Evolutionary conservation across 2,329 filamentous ascomycete species (phyloP).

Genomic region (Endocalyx cinctus): DNA sequence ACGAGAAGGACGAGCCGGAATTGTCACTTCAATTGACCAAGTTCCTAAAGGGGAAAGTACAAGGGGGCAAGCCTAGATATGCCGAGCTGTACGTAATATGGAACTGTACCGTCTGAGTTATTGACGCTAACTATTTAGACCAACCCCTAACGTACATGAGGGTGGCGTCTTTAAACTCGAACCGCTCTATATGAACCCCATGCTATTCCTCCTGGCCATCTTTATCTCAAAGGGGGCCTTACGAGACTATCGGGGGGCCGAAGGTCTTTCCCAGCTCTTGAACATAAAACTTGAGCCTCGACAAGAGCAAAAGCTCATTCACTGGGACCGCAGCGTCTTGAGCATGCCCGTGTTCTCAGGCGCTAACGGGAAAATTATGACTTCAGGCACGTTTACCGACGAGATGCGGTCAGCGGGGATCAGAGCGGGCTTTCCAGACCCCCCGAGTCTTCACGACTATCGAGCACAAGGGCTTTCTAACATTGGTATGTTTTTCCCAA

Average conservation of each 20-base stretch:
- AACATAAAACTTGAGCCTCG: too few species aligned
- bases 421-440: neutral
- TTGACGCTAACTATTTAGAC: neutral
- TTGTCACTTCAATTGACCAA: neutral
- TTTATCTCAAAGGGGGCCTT: conserved; percentile 36
- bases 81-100: too few species aligned
- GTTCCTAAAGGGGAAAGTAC: too few species aligned
- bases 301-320: too few species aligned
- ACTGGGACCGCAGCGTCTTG: too few species aligned
- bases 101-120: too few species aligned
- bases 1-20: conserved; percentile 1
- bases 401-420: neutral
- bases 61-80: too few species aligned
- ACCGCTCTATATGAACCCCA: conserved; percentile 32
- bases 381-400: too few species aligned
- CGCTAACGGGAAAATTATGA: too few species aligned
- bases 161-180: neutral
- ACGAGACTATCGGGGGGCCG: too few species aligned
- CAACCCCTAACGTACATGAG: conserved; percentile 4
- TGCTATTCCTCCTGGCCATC: conserved; percentile 36
- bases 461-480: conserved; percentile 3
- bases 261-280: too few species aligned
- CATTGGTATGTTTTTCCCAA: conserved; percentile 2
- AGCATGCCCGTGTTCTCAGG: too few species aligned
- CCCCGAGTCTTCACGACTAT: conserved; percentile 2